Base-by-base conservation (phyloP, 164 flowering plant genomes). In the Aristolochia fimbriata region DNA sequence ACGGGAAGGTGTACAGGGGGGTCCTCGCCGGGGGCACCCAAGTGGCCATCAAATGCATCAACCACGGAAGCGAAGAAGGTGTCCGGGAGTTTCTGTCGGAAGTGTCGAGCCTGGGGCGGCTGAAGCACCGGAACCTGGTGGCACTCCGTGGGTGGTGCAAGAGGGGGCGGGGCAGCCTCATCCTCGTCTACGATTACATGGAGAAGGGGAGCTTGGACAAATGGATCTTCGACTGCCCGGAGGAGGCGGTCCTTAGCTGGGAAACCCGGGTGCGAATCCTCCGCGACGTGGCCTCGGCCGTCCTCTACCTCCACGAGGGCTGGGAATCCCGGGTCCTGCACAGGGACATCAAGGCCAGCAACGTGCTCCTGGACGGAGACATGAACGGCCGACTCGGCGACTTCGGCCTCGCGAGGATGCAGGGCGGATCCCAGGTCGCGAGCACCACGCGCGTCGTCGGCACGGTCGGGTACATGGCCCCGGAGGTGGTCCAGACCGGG, bases 331-430 rank as follows among this genome's bases (percentile, higher is more conserved):
- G 58, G 58, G 81, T 80, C 21, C 55, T 80, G 43, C 84, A 80
- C 59, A 73, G 81, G 22, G 84, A 80, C 59, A 77, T 80, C 13
- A 80, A 80, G 61, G 75, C 81, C 61, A 80, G 81, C 69, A 80
- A 80, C 65, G 81, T 80, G 15, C 55, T 80, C 58, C 75, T 80
- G 55, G 83, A 80, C 57, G 65, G 52, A 52, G 78, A 77, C 8
- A 80, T 80, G 80, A 70, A 60, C 48, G 81, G 78, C 15, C 72
- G 69, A 61, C 57, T 80, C 17, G 79, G 79, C 3, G 83, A 80
- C 51, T 80, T 80, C 27, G 83, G 83, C 13, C 55, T 77, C 17
- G 83, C 81, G 27, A 65, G 75, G 12, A 60, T 80, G 63, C 71
- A 77, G 33, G 58, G 62, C 15, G 74, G 73, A 45, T 76, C 67